Base-by-base conservation (phyloP, 768 basidiomycete species). In the Trametes cinnabarina region DNA sequence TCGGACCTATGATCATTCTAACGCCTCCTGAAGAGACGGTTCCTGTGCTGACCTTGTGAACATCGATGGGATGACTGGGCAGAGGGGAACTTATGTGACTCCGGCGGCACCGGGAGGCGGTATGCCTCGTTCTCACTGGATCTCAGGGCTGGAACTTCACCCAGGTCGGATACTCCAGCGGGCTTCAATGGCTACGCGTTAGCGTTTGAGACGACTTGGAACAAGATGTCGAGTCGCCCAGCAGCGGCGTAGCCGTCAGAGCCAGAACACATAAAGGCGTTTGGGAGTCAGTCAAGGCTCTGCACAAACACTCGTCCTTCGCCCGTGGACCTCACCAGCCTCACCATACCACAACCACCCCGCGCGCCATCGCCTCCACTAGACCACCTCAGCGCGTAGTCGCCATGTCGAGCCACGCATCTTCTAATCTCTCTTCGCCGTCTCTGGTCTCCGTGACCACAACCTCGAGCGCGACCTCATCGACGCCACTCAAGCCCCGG, bases 401-500 rank as follows among this genome's bases (percentile, higher is more conserved):
- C 26, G n/a, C 34, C 35, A 55, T 55, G 54, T 22, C 46, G 46
- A 47, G 28, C 54, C 15, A 25, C 28, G 20, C 51, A 43, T 55
- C 54, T 40, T 41, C 54, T 17, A 25, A 44, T 22, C 42, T 46
- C 19, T 46, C 54, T 8, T 55, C 54, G 14, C 54, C 54, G 9
- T 55, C 54, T 30, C 25, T 48, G 37, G 46, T 55, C 46, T 55
- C 54, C 17, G 54, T 55, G 46, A 34, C 54, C 54, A 55, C 54
- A 4, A 55, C 54, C n/a, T 55, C 54, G 54, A 55, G 54, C 37
- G 46, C 58, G 35, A 17, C 52, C 9, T 43, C 52, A 39, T 41
- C 57, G 15, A 39, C 58, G 25, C 40, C 58, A 6, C 51, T 49
- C n/a, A 41, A n/a, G 17, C 47, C 7, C 3, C 11, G 39, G 20